Evolutionary conservation across 352 stramenopile genomes (phyloP), one percentile per base, ranked within the genome.

Genomic region (Phytophthora syringae): DNA sequence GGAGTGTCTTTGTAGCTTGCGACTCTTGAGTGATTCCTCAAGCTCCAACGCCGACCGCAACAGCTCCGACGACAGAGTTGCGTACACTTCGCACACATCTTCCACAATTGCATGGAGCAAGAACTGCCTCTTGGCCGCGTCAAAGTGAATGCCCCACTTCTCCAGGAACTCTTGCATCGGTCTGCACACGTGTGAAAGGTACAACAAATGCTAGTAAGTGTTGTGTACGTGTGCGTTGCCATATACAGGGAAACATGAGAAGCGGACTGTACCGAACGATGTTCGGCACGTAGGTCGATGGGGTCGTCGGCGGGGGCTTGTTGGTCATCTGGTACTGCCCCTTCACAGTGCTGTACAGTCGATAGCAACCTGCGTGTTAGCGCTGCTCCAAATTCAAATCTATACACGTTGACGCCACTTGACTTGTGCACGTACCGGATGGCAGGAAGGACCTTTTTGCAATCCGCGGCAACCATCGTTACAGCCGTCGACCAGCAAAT

Each of bases 241-340:
- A 22, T 7, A 5, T 13, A n/a, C 5, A 21, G 15, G 16, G n/a
- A 22, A 20, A 43, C 16, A 43, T 1, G 16, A 27, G 9, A 16
- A 39, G 20, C 15, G 22, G 28, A 27, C 32, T 56, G 20, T 69
- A 90, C 84, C 77, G 73, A 39, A 91, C 70, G 36, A 96, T 94
- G 54, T 82, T 96, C 2, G 80, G 27, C 9, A 95, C 79, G 48
- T 95, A 96, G 12, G 82, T 83, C 32, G 88, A 96, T 2, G 78
- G 58, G 6, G 73, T 69, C 2, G 82, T 91, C 30, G 88, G 88
- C 20, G 80, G 60, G 7, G 86, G 82, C 53, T 95, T 96, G 78
- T 94, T 96, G 5, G 88, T 96, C 83, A 96, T 95, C 58, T 96
- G 88, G 52, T 96, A 96, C 60, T 96, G 88, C 10, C 88, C 88